Evolutionary conservation across 805 yeast genomes (phyloP), one percentile per base, ranked within the genome.

Genomic region (Cyberlindnera subsufficiens): DNA sequence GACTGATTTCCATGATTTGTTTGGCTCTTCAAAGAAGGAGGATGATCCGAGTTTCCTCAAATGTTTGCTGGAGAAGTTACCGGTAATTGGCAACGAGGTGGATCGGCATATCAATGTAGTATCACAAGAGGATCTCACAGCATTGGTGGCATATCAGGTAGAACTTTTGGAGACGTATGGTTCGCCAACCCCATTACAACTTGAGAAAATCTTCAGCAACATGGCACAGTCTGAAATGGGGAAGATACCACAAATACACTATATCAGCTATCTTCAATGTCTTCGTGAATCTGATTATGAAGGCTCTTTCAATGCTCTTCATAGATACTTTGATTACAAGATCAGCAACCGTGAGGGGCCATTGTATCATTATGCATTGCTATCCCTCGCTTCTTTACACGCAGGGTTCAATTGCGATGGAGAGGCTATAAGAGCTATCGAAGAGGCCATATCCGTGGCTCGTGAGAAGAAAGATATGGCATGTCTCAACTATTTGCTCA

Each of bases 401-500:
- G 84, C 85, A 16, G 74, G 75, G 35, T 86, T 84, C 59, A 79
- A 80, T 18, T 79, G 81, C 45, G 77, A 77, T 46, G 52, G 48
- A 6, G 54, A 64, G 63, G 95, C 96, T 0, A 59, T 87, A 13
- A 72, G 82, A 49, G 82, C 95, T 1, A 84, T 88, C 8, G 87
- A 84, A 48, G 96, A 89, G 59, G 93, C 96, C 0, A 83, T 88
- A 3, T 71, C 84, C 6, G 88, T 89, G 3, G 96, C 96, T 0
- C 68, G 96, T 51, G 96, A 89, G 54, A 82, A 83, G 52, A 80
- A 80, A 47, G 96, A 90, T 59, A 71, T 77, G 42, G 68, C 72
- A 13, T 86, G 95, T 20, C 68, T 88, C 34, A 82, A 86, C 22
- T 80, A 80, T 51, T 72, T 88, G 14, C 65, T 88, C 39, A 72